A percentile compares a stretch with the other conserved stretches of the same genome.
phyloP scores from a whole-genome alignment of 495 filamentous ascomycete species.

The Schizothecium vesticola region DNA sequence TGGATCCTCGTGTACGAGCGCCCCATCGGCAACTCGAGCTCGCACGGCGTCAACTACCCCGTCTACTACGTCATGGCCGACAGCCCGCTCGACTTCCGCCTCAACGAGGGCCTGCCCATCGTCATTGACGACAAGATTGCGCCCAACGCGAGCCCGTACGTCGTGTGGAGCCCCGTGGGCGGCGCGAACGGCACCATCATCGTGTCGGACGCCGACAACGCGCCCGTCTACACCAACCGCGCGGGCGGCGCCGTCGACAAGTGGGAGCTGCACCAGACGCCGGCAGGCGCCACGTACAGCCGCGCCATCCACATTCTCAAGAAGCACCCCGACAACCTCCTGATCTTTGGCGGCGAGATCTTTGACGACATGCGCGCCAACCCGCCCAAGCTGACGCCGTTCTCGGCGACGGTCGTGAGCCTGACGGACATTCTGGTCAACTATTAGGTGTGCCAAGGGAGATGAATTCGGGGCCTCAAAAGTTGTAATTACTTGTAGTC shows the following conservation, averaged over 20 bases:
- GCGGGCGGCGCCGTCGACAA: constrained; percentile 47
- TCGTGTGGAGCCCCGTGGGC: constrained; percentile 50
- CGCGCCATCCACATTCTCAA: constrained; percentile 42
- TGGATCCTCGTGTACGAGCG: constrained; percentile 26
- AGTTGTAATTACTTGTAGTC: not conserved
- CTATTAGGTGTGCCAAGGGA: not conserved
- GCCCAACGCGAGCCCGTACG: constrained; percentile 52
- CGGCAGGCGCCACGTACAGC: constrained; percentile 44
- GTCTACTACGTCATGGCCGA: constrained; percentile 50
- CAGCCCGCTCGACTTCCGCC: constrained; percentile 49
- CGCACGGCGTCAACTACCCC: constrained; percentile 33
- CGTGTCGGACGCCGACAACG: constrained; percentile 46
- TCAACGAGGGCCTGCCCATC: constrained; percentile 37
- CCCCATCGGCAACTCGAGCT: constrained; percentile 26
- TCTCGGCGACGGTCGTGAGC: constrained; percentile 13
- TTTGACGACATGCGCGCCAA: constrained; percentile 12
- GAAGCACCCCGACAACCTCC: constrained; percentile 30
- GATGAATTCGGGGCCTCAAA: not conserved
- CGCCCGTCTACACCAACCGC: constrained; percentile 53
- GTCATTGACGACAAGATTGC: constrained; percentile 43
- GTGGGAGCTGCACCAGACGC: constrained; percentile 50
- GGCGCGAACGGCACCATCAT: constrained; percentile 55
- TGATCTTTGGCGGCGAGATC: constrained; percentile 28
- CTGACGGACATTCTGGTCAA: constrained; percentile 1
- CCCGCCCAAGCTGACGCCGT: constrained; percentile 6